Evolutionary conservation across 2,329 filamentous ascomycete species (phyloP).

Genomic region (Colletotrichum salicis): DNA sequence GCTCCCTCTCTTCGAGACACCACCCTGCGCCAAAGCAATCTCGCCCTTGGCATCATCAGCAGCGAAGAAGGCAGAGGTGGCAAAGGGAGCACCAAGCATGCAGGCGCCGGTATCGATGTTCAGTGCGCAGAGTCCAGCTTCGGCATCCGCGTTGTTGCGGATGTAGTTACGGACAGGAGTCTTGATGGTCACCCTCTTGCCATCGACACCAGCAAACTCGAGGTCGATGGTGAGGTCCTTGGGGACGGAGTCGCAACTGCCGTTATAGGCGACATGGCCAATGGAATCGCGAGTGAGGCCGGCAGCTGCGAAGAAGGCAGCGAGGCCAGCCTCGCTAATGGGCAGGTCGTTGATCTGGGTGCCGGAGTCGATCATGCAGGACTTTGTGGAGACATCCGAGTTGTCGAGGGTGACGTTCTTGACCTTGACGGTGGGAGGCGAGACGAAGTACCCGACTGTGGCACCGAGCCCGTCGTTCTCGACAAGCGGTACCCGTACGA

Average conservation of each 20-base stretch:
- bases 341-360: slow-evolving; percentile 22
- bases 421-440: slow-evolving; percentile 18
- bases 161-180: slow-evolving; percentile 29
- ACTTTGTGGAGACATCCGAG: neutral
- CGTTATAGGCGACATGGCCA: slow-evolving; percentile 11
- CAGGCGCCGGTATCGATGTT: slow-evolving; percentile 22
- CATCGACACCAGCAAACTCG: slow-evolving; percentile 23
- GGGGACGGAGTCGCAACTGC: slow-evolving; percentile 23
- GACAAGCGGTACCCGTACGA: slow-evolving; percentile 13
- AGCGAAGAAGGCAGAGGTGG: slow-evolving; percentile 21
- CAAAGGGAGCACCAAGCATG: slow-evolving; percentile 25
- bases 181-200: slow-evolving; percentile 18
- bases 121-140: slow-evolving; percentile 1
- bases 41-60: slow-evolving; percentile 19
- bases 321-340: neutral
- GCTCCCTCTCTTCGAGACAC: slow-evolving; percentile 9
- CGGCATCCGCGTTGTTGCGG: slow-evolving; percentile 24
- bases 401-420: slow-evolving; percentile 20
- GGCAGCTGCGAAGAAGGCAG: neutral
- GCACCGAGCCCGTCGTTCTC: slow-evolving; percentile 25
- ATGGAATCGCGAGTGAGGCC: slow-evolving; percentile 9
- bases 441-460: slow-evolving; percentile 22
- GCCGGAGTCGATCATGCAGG: slow-evolving; percentile 20
- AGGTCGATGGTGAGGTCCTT: slow-evolving; percentile 21
- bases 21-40: slow-evolving; percentile 23